Percentiles rank a stretch among this genome's conserved stretches.
Evolutionary conservation across 2,329 filamentous ascomycete genomes (phyloP).

Genomic region (Penicillium sp.): DNA sequence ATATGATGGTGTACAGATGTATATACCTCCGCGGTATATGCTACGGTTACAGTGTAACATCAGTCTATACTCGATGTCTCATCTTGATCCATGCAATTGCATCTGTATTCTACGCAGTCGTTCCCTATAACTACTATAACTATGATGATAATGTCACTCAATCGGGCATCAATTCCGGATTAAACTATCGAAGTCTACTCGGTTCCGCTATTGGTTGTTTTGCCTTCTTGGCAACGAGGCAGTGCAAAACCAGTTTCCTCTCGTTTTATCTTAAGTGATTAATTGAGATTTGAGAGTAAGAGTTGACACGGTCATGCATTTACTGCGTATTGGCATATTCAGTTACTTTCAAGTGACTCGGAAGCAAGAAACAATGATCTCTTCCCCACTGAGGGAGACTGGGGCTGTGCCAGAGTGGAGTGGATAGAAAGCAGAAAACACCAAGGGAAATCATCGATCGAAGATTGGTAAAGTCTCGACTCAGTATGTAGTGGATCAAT

Average conservation of each 20-base stretch:
- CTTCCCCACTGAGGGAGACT: neutral
- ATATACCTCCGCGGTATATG: neutral
- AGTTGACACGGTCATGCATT: too few relatives aligned
- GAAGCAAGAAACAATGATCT: neutral
- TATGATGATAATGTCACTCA: too few relatives aligned
- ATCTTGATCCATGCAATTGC: too few relatives aligned
- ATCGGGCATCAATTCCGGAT: neutral
- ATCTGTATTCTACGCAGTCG: neutral
- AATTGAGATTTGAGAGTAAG: too few relatives aligned
- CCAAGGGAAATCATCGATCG: neutral
- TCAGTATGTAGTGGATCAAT: slow-evolving; percentile 14
- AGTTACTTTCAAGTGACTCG: neutral
- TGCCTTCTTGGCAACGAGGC: slow-evolving; percentile 6
- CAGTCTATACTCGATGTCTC: too few relatives aligned
- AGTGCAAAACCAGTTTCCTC: slow-evolving; percentile 3
- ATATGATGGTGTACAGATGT: neutral
- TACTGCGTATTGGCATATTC: too few relatives aligned
- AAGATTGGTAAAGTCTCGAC: neutral
- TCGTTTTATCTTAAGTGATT: too few relatives aligned
- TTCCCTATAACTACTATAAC: too few relatives aligned
- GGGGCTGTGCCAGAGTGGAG: slow-evolving; percentile 3
- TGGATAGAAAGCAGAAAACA: slow-evolving; percentile 2
- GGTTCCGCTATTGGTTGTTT: neutral
- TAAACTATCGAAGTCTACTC: neutral
- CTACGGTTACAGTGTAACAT: too few relatives aligned